Conservation (phyloP, 2,329 filamentous ascomycete genomes). For the Eutypa lata region DNA sequence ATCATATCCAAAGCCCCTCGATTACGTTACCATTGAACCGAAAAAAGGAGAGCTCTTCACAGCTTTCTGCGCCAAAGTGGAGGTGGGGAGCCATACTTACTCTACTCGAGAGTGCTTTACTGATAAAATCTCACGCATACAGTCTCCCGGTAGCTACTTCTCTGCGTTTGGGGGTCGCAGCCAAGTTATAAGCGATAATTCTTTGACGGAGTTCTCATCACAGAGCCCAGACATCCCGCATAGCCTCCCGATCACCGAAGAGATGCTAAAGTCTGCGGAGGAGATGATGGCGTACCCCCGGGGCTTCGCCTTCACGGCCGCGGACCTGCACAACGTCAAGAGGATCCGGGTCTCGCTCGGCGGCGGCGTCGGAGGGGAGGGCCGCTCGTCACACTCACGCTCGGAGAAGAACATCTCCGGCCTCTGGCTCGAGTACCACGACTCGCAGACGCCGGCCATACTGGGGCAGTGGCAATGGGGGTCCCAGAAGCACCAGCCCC, state of each 20-base stretch:
- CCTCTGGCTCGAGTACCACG: slow-evolving; percentile 16
- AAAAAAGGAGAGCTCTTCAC: slow-evolving; percentile 7
- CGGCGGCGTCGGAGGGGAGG: not conserved
- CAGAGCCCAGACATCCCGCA: too few relatives aligned
- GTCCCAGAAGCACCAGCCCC: too few relatives aligned
- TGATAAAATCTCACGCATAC: too few relatives aligned
- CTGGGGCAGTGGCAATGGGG: slow-evolving; percentile 14
- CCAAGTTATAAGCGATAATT: not conserved
- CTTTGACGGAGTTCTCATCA: too few relatives aligned
- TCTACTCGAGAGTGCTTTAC: too few relatives aligned
- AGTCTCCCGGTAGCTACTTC: slow-evolving; percentile 8
- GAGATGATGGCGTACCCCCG: slow-evolving; percentile 9
- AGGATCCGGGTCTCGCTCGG: slow-evolving; percentile 14
- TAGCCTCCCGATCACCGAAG: slow-evolving; percentile 5
- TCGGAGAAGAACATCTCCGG: slow-evolving; percentile 11
- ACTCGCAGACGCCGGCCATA: slow-evolving; percentile 10
- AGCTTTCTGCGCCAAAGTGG: slow-evolving; percentile 10
- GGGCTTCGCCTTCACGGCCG: slow-evolving; percentile 13
- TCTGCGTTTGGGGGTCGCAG: slow-evolving; percentile 5
- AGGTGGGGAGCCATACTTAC: slow-evolving; percentile 10
- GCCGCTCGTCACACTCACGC: not conserved
- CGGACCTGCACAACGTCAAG: slow-evolving; percentile 9
- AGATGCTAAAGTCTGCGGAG: slow-evolving; percentile 6
- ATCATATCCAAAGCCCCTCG: not conserved
- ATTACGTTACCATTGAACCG: slow-evolving; percentile 1